Evolutionary conservation across 768 basidiomycete species (phyloP).

Genomic region (Cystobasidium onofrii): DNA sequence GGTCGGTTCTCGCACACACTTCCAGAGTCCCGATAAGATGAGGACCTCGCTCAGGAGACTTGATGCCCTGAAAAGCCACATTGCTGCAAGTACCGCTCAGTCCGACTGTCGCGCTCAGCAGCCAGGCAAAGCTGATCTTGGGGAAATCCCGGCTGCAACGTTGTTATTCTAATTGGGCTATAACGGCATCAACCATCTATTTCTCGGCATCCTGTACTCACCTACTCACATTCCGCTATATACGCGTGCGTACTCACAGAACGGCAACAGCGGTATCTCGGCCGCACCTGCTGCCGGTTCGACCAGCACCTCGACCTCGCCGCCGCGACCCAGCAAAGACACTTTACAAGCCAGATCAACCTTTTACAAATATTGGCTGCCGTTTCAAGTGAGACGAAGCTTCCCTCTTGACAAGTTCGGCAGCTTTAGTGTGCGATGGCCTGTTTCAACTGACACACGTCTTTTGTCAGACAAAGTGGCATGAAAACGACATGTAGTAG

Average conservation of each 20-base stretch:
- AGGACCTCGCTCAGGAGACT: background rate
- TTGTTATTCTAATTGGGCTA: no score
- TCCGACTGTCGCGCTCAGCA: no score
- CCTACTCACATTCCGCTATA: background rate
- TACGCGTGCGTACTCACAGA: background rate
- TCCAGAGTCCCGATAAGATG: background rate
- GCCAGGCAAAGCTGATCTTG: no score
- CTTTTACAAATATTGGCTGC: constrained; percentile 22
- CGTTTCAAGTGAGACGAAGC: background rate
- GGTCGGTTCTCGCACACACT: no score
- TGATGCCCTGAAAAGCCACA: background rate
- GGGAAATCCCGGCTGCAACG: no score
- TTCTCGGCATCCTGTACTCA: background rate
- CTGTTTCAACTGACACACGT: background rate
- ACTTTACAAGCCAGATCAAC: background rate
- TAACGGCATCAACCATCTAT: background rate
- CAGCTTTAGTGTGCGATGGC: no score
- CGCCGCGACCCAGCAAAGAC: constrained; percentile 2
- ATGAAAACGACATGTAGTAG: constrained; percentile 30
- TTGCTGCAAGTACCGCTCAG: background rate
- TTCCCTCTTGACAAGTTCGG: no score
- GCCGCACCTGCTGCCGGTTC: background rate
- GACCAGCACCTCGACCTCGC: background rate
- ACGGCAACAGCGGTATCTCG: no score
- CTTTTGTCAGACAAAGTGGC: constrained; percentile 17